Conservation (phyloP, 768 basidiomycete species). For the Arthromyces matolae region DNA sequence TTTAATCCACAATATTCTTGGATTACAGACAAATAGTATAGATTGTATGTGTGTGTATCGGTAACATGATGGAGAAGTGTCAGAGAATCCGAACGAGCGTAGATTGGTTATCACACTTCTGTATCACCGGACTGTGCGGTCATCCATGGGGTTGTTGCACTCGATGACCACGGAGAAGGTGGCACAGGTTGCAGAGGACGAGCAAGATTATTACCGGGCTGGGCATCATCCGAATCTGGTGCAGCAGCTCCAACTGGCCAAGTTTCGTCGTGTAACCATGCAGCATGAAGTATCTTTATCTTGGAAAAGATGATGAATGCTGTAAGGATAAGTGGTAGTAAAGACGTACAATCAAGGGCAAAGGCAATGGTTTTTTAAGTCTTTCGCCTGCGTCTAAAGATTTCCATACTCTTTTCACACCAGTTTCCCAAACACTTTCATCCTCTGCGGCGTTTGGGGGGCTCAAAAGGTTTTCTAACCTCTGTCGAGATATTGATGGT, state of each 20-base stretch:
- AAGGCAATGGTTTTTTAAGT: conserved; percentile 59
- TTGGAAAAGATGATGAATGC: conserved; percentile 28
- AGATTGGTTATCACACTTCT: not conserved
- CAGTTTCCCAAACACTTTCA: conserved; percentile 53
- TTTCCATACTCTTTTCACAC: conserved; percentile 60
- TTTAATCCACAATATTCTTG: not conserved
- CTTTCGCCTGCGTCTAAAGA: conserved; percentile 54
- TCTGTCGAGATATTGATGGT: conserved; percentile 38
- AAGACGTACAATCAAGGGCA: conserved; percentile 56
- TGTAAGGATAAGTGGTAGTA: conserved; percentile 3
- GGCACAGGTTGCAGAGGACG: conserved; percentile 11
- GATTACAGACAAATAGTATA: not conserved
- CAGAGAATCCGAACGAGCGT: no score
- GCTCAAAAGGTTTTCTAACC: conserved; percentile 49
- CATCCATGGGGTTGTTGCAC: conserved; percentile 25
- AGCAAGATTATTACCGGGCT: conserved; percentile 19
- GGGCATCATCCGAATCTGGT: conserved; percentile 60
- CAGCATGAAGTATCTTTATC: conserved; percentile 71
- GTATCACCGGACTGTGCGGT: conserved; percentile 14
- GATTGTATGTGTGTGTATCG: conserved; percentile 25
- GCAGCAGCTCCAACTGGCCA: conserved; percentile 65
- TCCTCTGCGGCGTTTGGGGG: conserved; percentile 43
- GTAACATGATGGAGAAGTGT: no score
- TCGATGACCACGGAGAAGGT: conserved; percentile 19
- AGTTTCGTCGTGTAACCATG: conserved; percentile 73